Base-by-base conservation (phyloP, 192 early-diverging fungal genomes). In the Coemansia sp. region DNA sequence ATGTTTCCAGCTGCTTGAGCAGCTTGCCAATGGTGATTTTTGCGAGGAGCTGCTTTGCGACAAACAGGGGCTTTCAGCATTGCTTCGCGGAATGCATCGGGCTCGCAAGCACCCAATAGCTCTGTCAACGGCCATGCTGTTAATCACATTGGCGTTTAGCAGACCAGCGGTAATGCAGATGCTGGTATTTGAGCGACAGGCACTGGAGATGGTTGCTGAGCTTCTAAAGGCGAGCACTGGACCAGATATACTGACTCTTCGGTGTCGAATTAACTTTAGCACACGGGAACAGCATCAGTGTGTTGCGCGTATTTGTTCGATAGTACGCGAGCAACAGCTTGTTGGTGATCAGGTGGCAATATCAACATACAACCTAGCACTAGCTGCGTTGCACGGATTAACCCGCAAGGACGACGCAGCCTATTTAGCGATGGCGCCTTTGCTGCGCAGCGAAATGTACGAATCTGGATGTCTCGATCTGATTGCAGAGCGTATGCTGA, bases 401-500 rank as follows among this genome's bases (percentile, higher is more conserved):
- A 72, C 73, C 15, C 69, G 73, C 37, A 72, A 38, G 24, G 73
- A 75, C 60, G 73, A 81, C 49, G 78, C 62, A 6, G 73, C 73
- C 2, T 72, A 62, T 48, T 32, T 81, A 45, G 78, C 78, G 4
- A 81, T 81, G 73, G 78, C 78, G 10, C 62, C 55, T 9, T 51
- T 81, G 50, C 65, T 81, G 35, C 73, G 78, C 9, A 60, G 49
- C 56, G 78, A 81, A 45, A 59, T 81, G 63, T 66, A 66, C 51
- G 78, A 75, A 45, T 81, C 78, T 11, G 78, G 78, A 2, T 81
- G 78, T 22, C 57, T 81, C 38, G 73, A 63, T 4, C 50, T 81
- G 47, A 22, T 75, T 45, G 56, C 63, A 1, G 72, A 72, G 25
- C 78, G 66, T 6, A 15, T 50, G 11, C 62, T 81, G 23, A 17